phyloP scores from a whole-genome alignment of 495 filamentous ascomycete species.

The Penicillium bialowiezense region DNA sequence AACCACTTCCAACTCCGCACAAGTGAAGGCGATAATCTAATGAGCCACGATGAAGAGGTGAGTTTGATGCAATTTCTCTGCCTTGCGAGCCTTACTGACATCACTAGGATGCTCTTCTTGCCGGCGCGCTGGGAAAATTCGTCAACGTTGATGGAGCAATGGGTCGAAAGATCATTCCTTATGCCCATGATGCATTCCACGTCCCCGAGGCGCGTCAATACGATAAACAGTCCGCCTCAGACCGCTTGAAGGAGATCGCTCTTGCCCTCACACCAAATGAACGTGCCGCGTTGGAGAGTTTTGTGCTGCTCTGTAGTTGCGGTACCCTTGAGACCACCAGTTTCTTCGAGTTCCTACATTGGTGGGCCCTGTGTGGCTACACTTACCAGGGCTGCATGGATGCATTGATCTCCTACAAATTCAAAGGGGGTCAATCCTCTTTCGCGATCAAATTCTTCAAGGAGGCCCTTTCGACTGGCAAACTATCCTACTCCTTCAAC shows the following conservation, averaged over 20 bases:
- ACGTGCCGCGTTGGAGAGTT: slow-evolving; percentile 12
- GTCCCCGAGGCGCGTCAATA: slow-evolving; percentile 14
- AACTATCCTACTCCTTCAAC: slow-evolving; percentile 22
- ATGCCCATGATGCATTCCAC: slow-evolving; percentile 16
- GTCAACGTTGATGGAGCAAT: slow-evolving; percentile 24
- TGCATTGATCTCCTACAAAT: slow-evolving; percentile 19
- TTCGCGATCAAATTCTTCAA: slow-evolving; percentile 27
- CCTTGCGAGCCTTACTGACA: not conserved
- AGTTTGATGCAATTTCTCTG: not conserved
- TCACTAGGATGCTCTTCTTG: slow-evolving; percentile 6
- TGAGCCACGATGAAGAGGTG: slow-evolving; percentile 23
- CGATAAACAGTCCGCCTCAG: slow-evolving; percentile 18
- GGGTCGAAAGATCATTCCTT: slow-evolving; percentile 18
- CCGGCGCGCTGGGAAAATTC: slow-evolving; percentile 14
- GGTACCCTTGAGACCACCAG: slow-evolving; percentile 23
- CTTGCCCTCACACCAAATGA: slow-evolving; percentile 16
- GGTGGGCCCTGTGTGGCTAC: slow-evolving; percentile 22
- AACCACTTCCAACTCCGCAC: slow-evolving; percentile 23
- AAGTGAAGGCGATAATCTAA: slow-evolving; percentile 1
- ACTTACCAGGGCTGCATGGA: slow-evolving; percentile 16
- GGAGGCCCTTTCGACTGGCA: slow-evolving; percentile 14
- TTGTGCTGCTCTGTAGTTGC: slow-evolving; percentile 19
- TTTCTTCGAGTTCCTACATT: slow-evolving; percentile 26
- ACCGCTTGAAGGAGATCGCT: slow-evolving; percentile 21
- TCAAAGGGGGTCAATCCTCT: slow-evolving; percentile 25